Evolutionary conservation across 2,329 filamentous ascomycete species (phyloP).

Genomic region (Pseudogymnoascus sp.): DNA sequence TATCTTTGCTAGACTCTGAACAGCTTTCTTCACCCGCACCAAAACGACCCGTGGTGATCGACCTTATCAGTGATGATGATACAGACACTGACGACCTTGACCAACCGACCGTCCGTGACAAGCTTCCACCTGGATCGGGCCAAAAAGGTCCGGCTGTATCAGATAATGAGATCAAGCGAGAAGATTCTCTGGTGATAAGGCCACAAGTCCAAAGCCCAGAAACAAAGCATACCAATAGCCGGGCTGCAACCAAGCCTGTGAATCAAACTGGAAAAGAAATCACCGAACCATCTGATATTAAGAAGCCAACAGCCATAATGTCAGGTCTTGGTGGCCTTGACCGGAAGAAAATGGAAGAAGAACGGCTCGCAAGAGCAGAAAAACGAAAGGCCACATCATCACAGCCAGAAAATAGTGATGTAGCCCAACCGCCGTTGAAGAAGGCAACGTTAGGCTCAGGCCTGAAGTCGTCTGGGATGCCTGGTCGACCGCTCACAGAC

Average conservation of each 20-base stretch:
- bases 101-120: neutral
- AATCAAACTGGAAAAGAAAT: neutral
- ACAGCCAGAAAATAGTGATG: constrained; percentile 9
- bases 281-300: neutral
- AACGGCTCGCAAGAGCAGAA: constrained; percentile 60
- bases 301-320: neutral
- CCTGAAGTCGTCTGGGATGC: neutral
- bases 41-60: neutral
- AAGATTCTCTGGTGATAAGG: neutral
- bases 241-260: neutral
- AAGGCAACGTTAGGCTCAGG: neutral
- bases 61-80: constrained; percentile 14
- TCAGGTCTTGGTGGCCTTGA: constrained; percentile 40
- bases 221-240: neutral
- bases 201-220: neutral
- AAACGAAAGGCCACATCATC: constrained; percentile 30
- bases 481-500: neutral
- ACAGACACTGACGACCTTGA: constrained; percentile 13
- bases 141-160: neutral
- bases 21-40: neutral
- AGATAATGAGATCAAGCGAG: neutral
- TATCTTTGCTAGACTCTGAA: constrained; percentile 40
- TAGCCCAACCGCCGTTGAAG: neutral
- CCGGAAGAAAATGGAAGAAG: constrained; percentile 77
- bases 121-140: neutral